These are phyloP conservation scores for Blepharisma stoltei DNA, from an alignment of 73 alveolate species.

Conservation along the genomic window DNA sequence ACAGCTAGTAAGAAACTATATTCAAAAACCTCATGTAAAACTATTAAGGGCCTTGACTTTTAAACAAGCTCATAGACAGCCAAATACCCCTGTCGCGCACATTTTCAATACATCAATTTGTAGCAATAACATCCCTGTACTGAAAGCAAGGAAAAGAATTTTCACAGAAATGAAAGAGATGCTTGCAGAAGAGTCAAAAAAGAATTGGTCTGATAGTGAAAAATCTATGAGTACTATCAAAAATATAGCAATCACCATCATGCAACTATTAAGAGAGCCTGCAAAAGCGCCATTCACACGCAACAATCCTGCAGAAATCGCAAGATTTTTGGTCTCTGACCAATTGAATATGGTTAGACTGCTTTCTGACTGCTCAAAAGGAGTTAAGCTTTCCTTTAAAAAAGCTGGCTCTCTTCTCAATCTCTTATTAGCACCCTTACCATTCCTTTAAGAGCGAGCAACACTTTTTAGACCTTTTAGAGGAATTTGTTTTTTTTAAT, in stretches of 20 bases:
- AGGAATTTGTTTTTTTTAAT: too few relatives aligned
- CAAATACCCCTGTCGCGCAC: neutral
- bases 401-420: slow-evolving; percentile 22
- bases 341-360: neutral
- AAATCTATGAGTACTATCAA: slow-evolving; percentile 1
- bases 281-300: slow-evolving; percentile 19
- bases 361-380: neutral
- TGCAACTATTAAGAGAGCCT: slow-evolving; percentile 3
- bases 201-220: slow-evolving; percentile 18
- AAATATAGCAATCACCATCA: neutral
- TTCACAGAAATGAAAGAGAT: slow-evolving; percentile 21
- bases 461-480: too few relatives aligned
- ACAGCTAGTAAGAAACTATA: too few relatives aligned
- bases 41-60: slow-evolving; percentile 11
- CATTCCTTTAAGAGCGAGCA: too few relatives aligned
- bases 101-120: neutral
- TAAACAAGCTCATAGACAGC: neutral
- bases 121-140: neutral
- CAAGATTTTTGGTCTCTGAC: neutral
- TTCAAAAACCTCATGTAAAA: neutral
- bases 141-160: slow-evolving; percentile 18
- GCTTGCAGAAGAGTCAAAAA: slow-evolving; percentile 2
- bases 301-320: slow-evolving; percentile 30
- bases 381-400: neutral
- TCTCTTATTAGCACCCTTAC: slow-evolving; percentile 4